phyloP scores from a whole-genome alignment of 352 stramenopile species.

The Peronospora belbahrii region DNA sequence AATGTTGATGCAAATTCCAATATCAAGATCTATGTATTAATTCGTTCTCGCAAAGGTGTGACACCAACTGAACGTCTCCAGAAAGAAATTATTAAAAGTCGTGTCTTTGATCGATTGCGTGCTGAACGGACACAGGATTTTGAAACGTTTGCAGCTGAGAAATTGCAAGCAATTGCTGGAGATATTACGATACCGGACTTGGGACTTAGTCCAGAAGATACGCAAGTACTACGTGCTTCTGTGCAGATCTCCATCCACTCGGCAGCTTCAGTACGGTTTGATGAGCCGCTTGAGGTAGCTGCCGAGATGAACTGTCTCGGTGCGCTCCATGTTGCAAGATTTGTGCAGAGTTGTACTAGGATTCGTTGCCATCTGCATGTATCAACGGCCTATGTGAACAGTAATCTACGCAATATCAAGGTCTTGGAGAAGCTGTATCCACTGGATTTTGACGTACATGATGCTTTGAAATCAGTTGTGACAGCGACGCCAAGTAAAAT shows the following conservation, averaged over 20 bases:
- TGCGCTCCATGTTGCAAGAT: slow-evolving; percentile 51
- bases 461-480: slow-evolving; percentile 49
- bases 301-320: slow-evolving; percentile 82
- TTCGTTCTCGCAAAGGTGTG: slow-evolving; percentile 70
- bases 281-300: slow-evolving; percentile 79
- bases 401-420: slow-evolving; percentile 53
- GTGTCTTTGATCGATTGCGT: slow-evolving; percentile 66
- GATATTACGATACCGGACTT: slow-evolving; percentile 66
- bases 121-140: slow-evolving; percentile 42
- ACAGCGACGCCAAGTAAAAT: slow-evolving; percentile 45
- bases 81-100: slow-evolving; percentile 70
- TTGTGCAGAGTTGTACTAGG: slow-evolving; percentile 44
- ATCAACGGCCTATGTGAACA: slow-evolving; percentile 82
- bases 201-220: slow-evolving; percentile 43
- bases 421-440: slow-evolving; percentile 73
- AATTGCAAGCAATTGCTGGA: slow-evolving; percentile 53
- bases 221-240: slow-evolving; percentile 27
- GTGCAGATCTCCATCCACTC: slow-evolving; percentile 78
- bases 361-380: slow-evolving; percentile 69
- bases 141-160: slow-evolving; percentile 38
- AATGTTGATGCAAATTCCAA: neutral
- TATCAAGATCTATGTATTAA: slow-evolving; percentile 61
- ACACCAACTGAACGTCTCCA: slow-evolving; percentile 40
- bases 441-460: slow-evolving; percentile 76
- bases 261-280: slow-evolving; percentile 81